Base-by-base conservation (phyloP, 495 filamentous ascomycete genomes). In the Neurospora tetrasperma region DNA sequence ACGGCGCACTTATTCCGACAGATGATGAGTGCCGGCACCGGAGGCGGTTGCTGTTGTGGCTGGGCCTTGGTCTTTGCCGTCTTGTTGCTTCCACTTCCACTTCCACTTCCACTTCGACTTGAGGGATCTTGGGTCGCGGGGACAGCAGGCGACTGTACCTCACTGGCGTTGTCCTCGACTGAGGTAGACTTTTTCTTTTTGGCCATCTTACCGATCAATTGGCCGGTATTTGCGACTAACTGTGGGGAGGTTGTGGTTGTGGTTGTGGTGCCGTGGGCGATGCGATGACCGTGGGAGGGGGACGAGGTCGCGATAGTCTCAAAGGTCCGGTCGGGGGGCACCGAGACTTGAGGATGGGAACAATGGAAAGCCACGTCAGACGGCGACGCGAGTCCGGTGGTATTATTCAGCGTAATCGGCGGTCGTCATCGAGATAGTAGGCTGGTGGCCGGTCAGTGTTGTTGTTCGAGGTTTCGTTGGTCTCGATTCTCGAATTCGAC, bases 1-100 rank as follows among this genome's bases (percentile, higher is more conserved):
- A 41, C 18, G 71, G 42, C 73, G 59, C 71, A 75, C 74, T 75
- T 75, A 54, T 75, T 75, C 18, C 74, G 71, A 44, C 74, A 75
- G n/a, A 75, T 75, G 23, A 75, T 73, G 31, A 75, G 69, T 48
- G 74, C 71, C 48, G 74, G 46, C n/a, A 72, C 43, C 7, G 69
- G 42, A 16, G 48, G 72, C 38, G 27, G 69, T 42, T 68, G 74
- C 12, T 66, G 54, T 31, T 62, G 54, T 5, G 54, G 54, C 54
- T 16, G 23, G 27, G 27, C 38, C 71, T 78, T 77, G 40, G 70
- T 41, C 46, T 74, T 73, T 46, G 70, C n/a, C 8, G 71, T 23
- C 70, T 73, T 73, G 54, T 76, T 75, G 46, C 70, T 14, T 42
- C 46, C 46, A 43, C 44, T 23, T 42, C 16, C 18, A 44, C 14